Base-by-base conservation (phyloP, 495 filamentous ascomycete genomes). In the Penicillium verhagenii region DNA sequence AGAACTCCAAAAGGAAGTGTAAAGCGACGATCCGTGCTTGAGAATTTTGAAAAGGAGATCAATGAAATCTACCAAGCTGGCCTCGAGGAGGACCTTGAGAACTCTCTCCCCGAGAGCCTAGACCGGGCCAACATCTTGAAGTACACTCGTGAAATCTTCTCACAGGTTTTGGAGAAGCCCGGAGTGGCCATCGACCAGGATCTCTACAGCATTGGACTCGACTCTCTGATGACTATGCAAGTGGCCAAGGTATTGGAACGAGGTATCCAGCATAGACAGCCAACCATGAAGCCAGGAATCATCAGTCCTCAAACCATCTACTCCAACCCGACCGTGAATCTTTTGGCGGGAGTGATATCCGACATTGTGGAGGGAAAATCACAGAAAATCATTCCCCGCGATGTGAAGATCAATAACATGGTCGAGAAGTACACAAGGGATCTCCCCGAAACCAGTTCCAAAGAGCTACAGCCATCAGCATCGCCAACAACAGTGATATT, bases 1-100 rank as follows among this genome's bases (percentile, higher is more conserved):
- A 59, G 21, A 11, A 79, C 84, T 4, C 73, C 74, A 1, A 86
- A 87, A 58, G 84, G 82, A 0, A 82, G 23, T 19, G 59, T 19
- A 40, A 67, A 71, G 54, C 67, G 79, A 19, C 51, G 47, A 9
- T 49, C 50, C 13, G 56, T 67, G 8, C 33, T 64, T 19, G 45
- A 50, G n/a, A 52, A 69, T 5, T 73, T 66, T 35, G 60, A 47
- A 25, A 50, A 64, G 4, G 66, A 70, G 44, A 59, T 74, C 20
- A 60, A 62, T 29, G 54, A 37, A 2, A 47, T 74, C 4, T 74
- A 70, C 52, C 38, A 50, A 9, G 39, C 47, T n/a, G 51, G 24
- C 7, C n/a, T 53, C 11, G 57, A 60, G 19, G 54, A 58, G 18
- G 57, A 58, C 1, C 53, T 63, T 23, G 37, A 53, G 14, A 18